These are phyloP conservation scores for Clonostachys rosea DNA, from an alignment of 2,329 filamentous ascomycete species.

Conservation along the genomic window DNA sequence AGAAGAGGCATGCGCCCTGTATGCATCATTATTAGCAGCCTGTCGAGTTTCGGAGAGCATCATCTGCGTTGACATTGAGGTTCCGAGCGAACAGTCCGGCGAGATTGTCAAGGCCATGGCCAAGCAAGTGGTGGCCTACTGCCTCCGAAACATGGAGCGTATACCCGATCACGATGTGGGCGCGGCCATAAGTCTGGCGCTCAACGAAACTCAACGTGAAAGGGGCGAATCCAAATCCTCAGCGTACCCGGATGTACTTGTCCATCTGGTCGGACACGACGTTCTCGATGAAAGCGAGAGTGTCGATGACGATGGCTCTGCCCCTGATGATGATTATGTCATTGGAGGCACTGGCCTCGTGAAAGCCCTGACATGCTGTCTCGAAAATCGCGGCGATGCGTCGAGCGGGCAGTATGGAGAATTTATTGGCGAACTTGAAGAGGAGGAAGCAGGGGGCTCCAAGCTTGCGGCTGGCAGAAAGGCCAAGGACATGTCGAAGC, in stretches of 20 bases:
- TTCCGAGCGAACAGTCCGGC: slow-evolving; percentile 74
- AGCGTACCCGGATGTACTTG: slow-evolving; percentile 72
- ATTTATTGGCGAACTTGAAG: slow-evolving; percentile 46
- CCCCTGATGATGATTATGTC: slow-evolving; percentile 90
- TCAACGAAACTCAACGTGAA: slow-evolving; percentile 26
- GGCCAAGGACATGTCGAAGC: slow-evolving; percentile 90
- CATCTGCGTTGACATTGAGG: slow-evolving; percentile 87
- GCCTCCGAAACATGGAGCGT: slow-evolving; percentile 83
- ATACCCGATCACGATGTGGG: slow-evolving; percentile 63
- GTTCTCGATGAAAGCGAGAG: slow-evolving; percentile 38
- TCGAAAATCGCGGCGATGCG: slow-evolving; percentile 71
- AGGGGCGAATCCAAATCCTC: slow-evolving; percentile 13
- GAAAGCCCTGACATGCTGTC: slow-evolving; percentile 85
- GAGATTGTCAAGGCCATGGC: slow-evolving; percentile 90
- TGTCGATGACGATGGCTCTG: slow-evolving; percentile 60
- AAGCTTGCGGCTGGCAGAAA: slow-evolving; percentile 45
- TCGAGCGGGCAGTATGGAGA: slow-evolving; percentile 48
- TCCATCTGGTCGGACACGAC: slow-evolving; percentile 78
- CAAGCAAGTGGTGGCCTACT: slow-evolving; percentile 93
- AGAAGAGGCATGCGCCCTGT: slow-evolving; percentile 91
- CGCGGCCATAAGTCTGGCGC: slow-evolving; percentile 35
- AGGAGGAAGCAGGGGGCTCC: slow-evolving; percentile 39
- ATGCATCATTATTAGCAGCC: slow-evolving; percentile 85
- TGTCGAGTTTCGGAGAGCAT: slow-evolving; percentile 78
- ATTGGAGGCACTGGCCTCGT: slow-evolving; percentile 94